phyloP scores from a whole-genome alignment of 345 rosid genomes.

The Eucalyptus curtisii region DNA sequence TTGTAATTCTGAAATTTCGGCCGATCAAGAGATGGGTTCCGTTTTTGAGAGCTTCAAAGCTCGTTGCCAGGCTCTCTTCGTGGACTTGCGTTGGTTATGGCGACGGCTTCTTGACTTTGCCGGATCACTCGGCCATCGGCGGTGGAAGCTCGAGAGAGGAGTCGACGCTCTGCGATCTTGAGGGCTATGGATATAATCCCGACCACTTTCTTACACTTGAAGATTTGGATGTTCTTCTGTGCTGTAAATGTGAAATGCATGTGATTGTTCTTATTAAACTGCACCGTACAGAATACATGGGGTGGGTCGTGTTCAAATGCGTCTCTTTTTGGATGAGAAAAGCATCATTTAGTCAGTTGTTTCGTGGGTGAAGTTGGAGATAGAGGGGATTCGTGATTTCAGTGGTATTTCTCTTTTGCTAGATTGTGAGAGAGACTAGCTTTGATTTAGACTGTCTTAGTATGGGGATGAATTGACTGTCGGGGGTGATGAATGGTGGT shows the following conservation, averaged over 20 bases:
- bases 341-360: background rate
- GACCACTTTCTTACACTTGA: background rate
- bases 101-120: background rate
- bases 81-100: background rate
- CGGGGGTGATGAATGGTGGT: background rate
- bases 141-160: background rate
- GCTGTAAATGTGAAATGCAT: background rate
- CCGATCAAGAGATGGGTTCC: conserved; percentile 37
- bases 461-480: background rate
- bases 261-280: background rate
- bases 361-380: background rate
- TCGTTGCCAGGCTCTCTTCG: background rate
- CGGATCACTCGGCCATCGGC: background rate
- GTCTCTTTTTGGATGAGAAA: background rate
- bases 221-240: background rate
- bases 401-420: background rate
- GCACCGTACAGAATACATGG: no score
- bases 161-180: background rate
- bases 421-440: background rate
- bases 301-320: background rate
- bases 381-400: background rate
- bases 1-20: background rate
- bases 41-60: no score
- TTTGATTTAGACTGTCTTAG: background rate
- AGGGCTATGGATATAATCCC: background rate